Evolutionary conservation across 164 flowering plant genomes (phyloP).

Genomic region (Litsea cubeba): DNA sequence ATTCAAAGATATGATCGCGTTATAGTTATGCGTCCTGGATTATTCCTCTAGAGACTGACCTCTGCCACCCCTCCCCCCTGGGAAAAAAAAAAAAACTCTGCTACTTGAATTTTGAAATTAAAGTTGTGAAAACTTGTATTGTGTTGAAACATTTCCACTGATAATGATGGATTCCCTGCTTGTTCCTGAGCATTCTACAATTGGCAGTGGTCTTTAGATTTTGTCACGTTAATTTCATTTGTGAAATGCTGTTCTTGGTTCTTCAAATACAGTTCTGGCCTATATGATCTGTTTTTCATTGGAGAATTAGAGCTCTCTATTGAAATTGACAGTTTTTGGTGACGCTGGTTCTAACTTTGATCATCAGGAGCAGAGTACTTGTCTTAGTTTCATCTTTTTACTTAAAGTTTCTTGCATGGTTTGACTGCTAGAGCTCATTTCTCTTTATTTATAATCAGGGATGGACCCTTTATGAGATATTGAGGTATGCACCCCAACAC

Average conservation of each 20-base stretch:
- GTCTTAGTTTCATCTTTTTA: no score
- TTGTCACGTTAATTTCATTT: background rate
- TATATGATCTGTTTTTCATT: background rate
- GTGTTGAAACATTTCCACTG: no score
- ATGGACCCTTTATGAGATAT: conserved; percentile 72
- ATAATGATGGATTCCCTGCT: no score
- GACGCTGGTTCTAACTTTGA: background rate
- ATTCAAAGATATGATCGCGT: no score
- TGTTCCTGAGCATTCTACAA: no score
- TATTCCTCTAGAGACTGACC: no score
- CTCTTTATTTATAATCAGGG: conserved; percentile 36
- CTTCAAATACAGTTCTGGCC: background rate
- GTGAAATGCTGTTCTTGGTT: background rate
- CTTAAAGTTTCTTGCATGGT: background rate
- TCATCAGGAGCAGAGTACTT: background rate
- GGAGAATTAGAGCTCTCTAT: background rate
- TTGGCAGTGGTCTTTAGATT: no score
- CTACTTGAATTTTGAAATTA: no score
- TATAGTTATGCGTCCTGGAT: no score
- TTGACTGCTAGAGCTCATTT: background rate
- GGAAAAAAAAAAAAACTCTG: no score
- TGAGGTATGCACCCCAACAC: conserved; percentile 71
- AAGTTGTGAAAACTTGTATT: no score
- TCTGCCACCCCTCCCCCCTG: no score
- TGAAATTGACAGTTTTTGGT: background rate